Evolutionary conservation across 495 filamentous ascomycete species (phyloP).

Genomic region (Xylaria flabelliformis): DNA sequence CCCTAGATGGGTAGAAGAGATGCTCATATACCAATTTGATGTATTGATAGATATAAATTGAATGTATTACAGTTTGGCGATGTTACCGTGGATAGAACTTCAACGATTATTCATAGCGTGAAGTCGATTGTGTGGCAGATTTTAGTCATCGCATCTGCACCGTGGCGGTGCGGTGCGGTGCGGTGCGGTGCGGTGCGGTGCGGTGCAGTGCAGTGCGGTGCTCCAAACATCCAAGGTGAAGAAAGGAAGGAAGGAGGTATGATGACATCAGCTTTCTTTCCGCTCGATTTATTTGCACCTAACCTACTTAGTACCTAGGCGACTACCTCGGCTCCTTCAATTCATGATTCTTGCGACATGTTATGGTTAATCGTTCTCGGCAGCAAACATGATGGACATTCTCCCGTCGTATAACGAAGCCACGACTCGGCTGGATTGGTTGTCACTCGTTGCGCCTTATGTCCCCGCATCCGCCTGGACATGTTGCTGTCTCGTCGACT

Average conservation of each 20-base stretch:
- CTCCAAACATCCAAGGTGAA: neutral
- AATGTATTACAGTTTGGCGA: neutral
- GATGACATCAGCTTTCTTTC: slow-evolving; percentile 13
- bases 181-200: slow-evolving; percentile 8
- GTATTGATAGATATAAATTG: neutral
- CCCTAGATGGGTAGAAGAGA: neutral
- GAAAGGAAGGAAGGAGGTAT: too few relatives aligned
- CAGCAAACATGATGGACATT: slow-evolving; percentile 37
- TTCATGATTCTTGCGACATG: too few relatives aligned
- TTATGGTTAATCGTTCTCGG: too few relatives aligned
- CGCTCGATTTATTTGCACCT: neutral
- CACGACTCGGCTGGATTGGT: slow-evolving; percentile 49
- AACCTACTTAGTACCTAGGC: neutral
- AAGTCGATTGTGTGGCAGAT: neutral
- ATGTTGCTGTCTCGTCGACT: slow-evolving; percentile 50
- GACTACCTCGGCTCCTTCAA: too few relatives aligned
- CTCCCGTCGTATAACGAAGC: slow-evolving; percentile 55
- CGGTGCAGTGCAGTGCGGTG: neutral
- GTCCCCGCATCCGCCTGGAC: slow-evolving; percentile 43
- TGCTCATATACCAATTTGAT: neutral
- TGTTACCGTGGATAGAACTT: neutral
- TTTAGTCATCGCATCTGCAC: neutral
- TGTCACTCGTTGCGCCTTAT: slow-evolving; percentile 49
- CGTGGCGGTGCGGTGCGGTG: slow-evolving; percentile 1
- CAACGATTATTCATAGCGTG: neutral